Evolutionary conservation across 805 yeast genomes (phyloP).

Genomic region (Zygosaccharomyces bailii): DNA sequence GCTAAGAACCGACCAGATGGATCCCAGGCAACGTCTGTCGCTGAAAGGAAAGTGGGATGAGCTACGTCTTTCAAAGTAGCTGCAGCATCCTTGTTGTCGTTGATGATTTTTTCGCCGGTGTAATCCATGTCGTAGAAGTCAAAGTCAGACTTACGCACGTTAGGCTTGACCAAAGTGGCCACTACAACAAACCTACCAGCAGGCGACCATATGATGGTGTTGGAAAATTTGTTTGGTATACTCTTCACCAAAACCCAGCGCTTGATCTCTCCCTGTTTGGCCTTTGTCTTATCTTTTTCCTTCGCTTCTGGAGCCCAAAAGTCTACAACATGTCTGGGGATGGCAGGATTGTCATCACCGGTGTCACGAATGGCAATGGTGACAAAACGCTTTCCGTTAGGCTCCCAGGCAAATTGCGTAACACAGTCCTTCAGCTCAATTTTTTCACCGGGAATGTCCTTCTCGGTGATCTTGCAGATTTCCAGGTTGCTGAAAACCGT

Average conservation of each 20-base stretch:
- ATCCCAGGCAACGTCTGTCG: slow-evolving; percentile 89
- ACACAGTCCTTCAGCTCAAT: slow-evolving; percentile 89
- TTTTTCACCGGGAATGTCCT: slow-evolving; percentile 91
- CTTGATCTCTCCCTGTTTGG: slow-evolving; percentile 38
- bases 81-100: slow-evolving; percentile 42
- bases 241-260: slow-evolving; percentile 60
- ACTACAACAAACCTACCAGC: slow-evolving; percentile 78
- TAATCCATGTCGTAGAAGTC: slow-evolving; percentile 85
- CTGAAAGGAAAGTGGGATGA: slow-evolving; percentile 64
- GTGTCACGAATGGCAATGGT: slow-evolving; percentile 62
- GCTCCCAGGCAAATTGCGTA: slow-evolving; percentile 92
- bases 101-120: slow-evolving; percentile 56
- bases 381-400: slow-evolving; percentile 81
- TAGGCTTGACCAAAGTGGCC: slow-evolving; percentile 45
- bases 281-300: slow-evolving; percentile 47
- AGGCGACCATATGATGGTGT: slow-evolving; percentile 85
- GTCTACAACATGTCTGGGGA: slow-evolving; percentile 60
- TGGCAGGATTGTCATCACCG: slow-evolving; percentile 54
- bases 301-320: slow-evolving; percentile 78
- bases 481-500: slow-evolving; percentile 88
- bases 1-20: slow-evolving; percentile 90
- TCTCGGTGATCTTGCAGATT: slow-evolving; percentile 81
- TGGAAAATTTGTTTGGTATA: slow-evolving; percentile 60
- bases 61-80: slow-evolving; percentile 61
- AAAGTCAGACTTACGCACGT: slow-evolving; percentile 55